Evolutionary conservation across 345 rosid genomes (phyloP).

Genomic region (Pelargonium nanum): DNA sequence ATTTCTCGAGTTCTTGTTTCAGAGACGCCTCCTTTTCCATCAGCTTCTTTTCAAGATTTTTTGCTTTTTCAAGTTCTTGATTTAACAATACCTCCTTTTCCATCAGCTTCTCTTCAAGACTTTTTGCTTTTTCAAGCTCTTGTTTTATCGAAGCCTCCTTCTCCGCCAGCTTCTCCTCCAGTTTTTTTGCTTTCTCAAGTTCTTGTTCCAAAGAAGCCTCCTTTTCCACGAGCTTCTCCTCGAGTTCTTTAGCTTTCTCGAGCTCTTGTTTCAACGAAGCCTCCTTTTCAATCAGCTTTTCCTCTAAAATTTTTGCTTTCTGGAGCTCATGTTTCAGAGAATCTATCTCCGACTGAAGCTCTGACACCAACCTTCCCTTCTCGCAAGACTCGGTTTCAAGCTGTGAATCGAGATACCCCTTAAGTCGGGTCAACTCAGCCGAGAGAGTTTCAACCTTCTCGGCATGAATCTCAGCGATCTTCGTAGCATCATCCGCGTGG

Average conservation of each 20-base stretch:
- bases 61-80: background rate
- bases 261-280: background rate
- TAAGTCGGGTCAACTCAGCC: slow-evolving; percentile 54
- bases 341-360: slow-evolving; percentile 28
- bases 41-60: slow-evolving; percentile 2
- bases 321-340: background rate
- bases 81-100: background rate
- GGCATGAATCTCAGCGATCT: slow-evolving; percentile 67
- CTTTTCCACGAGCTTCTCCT: background rate
- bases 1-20: slow-evolving; percentile 50
- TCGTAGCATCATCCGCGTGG: slow-evolving; percentile 90
- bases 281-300: background rate
- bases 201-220: background rate
- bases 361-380: slow-evolving; percentile 33
- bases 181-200: background rate
- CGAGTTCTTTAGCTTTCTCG: background rate
- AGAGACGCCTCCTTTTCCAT: slow-evolving; percentile 38
- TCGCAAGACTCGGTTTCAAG: slow-evolving; percentile 39
- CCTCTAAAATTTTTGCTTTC: background rate
- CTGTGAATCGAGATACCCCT: slow-evolving; percentile 66
- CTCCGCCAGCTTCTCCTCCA: background rate
- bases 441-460: slow-evolving; percentile 77
- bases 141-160: background rate
- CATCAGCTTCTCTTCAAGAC: background rate
- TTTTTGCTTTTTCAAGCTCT: background rate